Percentiles rank a stretch among this genome's conserved stretches.
Evolutionary conservation across 306 rosid species (phyloP).

Genomic region (Pachyrhizus erosus): DNA sequence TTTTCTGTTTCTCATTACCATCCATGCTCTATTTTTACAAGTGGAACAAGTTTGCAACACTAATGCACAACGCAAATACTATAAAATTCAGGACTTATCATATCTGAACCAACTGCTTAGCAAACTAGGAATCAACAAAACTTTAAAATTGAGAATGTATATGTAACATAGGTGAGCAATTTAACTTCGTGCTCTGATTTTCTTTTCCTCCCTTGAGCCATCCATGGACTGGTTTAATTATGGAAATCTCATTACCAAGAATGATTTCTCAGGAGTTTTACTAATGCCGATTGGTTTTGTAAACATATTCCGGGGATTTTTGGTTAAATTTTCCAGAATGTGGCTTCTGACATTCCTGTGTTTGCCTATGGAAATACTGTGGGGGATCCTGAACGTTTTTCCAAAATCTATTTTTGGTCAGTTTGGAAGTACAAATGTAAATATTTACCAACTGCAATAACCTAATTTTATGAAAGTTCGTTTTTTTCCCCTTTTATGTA

Average conservation of each 20-base stretch:
- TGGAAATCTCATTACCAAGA: background rate
- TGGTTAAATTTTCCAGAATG: background rate
- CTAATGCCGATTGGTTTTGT: background rate
- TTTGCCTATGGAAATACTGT: background rate
- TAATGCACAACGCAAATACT: background rate
- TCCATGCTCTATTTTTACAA: slow-evolving; percentile 13
- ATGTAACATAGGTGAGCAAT: background rate
- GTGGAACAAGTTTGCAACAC: slow-evolving; percentile 7
- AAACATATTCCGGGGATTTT: background rate
- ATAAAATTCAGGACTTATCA: background rate
- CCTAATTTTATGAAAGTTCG: background rate
- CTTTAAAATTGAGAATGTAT: background rate
- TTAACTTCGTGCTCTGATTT: background rate
- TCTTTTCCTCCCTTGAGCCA: background rate
- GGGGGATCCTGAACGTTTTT: background rate
- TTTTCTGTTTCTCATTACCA: slow-evolving; percentile 19
- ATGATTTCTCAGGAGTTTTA: background rate
- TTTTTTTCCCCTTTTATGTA: background rate
- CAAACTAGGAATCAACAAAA: background rate
- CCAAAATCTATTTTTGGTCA: background rate
- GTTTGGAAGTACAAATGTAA: background rate
- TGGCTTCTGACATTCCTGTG: background rate
- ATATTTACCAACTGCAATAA: background rate
- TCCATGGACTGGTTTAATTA: background rate
- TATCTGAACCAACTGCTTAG: background rate